Conservation (phyloP, 768 basidiomycete species). For the Zangia roseola region DNA sequence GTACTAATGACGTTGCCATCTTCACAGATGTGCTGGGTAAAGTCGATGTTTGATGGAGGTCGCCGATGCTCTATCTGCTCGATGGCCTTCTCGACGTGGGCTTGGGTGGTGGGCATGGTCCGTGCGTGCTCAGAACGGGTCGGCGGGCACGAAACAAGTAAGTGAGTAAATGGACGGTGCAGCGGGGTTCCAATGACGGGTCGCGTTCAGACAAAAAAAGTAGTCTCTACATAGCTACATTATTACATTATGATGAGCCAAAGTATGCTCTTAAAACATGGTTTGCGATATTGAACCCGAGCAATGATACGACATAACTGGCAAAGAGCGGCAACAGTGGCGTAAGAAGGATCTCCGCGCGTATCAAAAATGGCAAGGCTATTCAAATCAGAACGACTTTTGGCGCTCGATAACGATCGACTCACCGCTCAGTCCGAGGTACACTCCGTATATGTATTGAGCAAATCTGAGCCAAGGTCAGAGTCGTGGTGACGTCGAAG, state of each 20-base stretch:
- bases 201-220: constrained; percentile 1
- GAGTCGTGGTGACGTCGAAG: background rate
- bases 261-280: constrained; percentile 83
- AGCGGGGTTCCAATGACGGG: constrained; percentile 31
- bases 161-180: constrained; percentile 12
- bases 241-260: constrained; percentile 37
- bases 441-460: constrained; percentile 91
- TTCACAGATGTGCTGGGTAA: constrained; percentile 88
- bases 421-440: constrained; percentile 80
- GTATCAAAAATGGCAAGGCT: constrained; percentile 94
- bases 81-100: constrained; percentile 35
- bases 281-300: constrained; percentile 90
- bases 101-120: constrained; percentile 36
- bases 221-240: constrained; percentile 12
- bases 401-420: constrained; percentile 1
- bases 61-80: constrained; percentile 42
- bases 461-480: constrained; percentile 54
- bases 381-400: constrained; percentile 7
- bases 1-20: constrained; percentile 91
- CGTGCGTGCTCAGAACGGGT: background rate
- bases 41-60: constrained; percentile 70
- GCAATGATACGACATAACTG: constrained; percentile 79
- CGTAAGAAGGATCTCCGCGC: constrained; percentile 86
- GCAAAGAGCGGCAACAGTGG: constrained; percentile 86
- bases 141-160: constrained; percentile 7